A percentile compares a stretch with the other conserved stretches of the same genome.
These are phyloP conservation scores for Capsicum baccatum DNA, from an alignment of 257 asterid species.

Conservation along the genomic window DNA sequence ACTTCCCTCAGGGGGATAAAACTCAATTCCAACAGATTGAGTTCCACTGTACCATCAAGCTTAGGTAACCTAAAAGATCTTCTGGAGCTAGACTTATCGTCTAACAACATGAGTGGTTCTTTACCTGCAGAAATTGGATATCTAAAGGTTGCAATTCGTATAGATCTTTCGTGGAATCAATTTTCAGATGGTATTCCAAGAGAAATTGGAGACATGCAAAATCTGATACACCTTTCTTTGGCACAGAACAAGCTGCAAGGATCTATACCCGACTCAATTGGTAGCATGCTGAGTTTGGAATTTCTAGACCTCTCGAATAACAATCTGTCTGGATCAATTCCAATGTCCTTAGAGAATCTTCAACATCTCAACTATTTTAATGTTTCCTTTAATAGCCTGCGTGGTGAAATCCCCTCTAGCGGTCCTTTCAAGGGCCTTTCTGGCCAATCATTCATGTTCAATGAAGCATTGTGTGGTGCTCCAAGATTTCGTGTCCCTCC, in stretches of 20 bases:
- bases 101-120: constrained; percentile 37
- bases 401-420: constrained; percentile 37
- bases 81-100: constrained; percentile 32
- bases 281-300: constrained; percentile 22
- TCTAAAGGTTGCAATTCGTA: constrained; percentile 6
- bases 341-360: constrained; percentile 35
- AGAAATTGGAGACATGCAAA: constrained; percentile 18
- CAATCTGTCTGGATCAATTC: constrained; percentile 38
- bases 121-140: constrained; percentile 36
- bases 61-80: constrained; percentile 37
- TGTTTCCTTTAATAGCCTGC: constrained; percentile 35
- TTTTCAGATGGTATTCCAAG: constrained; percentile 35
- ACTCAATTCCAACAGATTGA: constrained; percentile 34
- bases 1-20: background rate
- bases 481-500: constrained; percentile 24
- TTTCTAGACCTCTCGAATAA: constrained; percentile 38
- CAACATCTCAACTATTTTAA: constrained; percentile 19
- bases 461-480: constrained; percentile 38
- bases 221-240: constrained; percentile 20
- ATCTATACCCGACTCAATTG: constrained; percentile 36
- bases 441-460: constrained; percentile 31
- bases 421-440: constrained; percentile 39
- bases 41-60: constrained; percentile 33
- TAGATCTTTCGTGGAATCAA: constrained; percentile 34
- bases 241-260: constrained; percentile 40